Evolutionary conservation across 176 grass and related monocot species (phyloP).

Genomic region (Calamus simplicifolius): DNA sequence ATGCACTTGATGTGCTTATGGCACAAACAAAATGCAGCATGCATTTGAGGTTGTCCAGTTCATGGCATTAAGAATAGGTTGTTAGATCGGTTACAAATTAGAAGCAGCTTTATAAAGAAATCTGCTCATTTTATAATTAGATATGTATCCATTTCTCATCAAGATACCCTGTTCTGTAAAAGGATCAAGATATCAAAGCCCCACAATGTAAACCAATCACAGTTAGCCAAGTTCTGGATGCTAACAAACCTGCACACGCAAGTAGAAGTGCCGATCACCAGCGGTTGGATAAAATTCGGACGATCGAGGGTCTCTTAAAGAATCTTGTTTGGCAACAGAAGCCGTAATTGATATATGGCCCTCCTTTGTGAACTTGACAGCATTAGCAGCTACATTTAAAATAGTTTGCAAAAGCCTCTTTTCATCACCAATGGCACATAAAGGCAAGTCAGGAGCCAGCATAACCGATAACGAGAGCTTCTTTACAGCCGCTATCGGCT

Average conservation of each 20-base stretch:
- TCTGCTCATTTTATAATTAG: too few species aligned
- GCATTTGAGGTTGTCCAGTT: too few species aligned
- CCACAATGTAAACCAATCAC: too few species aligned
- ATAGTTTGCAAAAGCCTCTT: constrained; percentile 19
- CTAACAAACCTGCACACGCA: constrained; percentile 59
- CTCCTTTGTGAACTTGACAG: constrained; percentile 24
- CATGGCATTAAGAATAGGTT: too few species aligned
- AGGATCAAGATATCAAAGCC: too few species aligned
- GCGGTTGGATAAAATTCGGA: constrained; percentile 4
- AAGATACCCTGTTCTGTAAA: too few species aligned
- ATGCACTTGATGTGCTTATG: too few species aligned
- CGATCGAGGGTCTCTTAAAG: constrained; percentile 16
- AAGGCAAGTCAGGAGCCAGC: constrained; percentile 14
- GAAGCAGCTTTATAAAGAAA: too few species aligned
- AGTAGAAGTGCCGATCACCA: constrained; percentile 52
- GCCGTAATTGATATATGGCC: constrained; percentile 19
- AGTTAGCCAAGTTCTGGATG: neutral
- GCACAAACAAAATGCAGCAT: too few species aligned
- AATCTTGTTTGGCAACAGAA: constrained; percentile 7
- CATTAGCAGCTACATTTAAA: constrained; percentile 17
- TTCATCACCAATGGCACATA: constrained; percentile 17
- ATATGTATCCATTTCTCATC: too few species aligned
- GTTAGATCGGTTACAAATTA: too few species aligned
- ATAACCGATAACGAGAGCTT: neutral
- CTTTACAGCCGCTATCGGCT: constrained; percentile 21